Evolutionary conservation across 202 grass and related monocot species (phyloP), one percentile per base, ranked within the genome.

Genomic region (Carex arenaria): DNA sequence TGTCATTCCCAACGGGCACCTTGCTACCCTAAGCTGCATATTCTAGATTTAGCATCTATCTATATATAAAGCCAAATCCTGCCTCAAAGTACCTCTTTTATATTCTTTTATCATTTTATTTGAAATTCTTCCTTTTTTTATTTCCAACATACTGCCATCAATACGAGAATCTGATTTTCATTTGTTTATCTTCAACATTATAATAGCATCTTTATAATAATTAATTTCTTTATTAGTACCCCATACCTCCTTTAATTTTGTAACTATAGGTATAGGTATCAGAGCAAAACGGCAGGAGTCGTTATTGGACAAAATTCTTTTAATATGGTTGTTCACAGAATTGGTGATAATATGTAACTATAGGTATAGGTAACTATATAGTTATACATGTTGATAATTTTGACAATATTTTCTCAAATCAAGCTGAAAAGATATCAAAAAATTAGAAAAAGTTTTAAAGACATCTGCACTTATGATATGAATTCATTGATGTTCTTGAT

Each of bases 141-240:
- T 34, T 70, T 82, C 28, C 64, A 52, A 69, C 64, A 55, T 82
- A 82, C 28, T 82, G 80, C 80, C 64, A 70, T 69, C 22, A 69
- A 82, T 54, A 69, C 20, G 15, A 82, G 64, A 82, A 82, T 82
- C 60, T 53, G 62, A 67, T 67, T 55, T 82, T 47, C 60, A 70
- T 82, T 82, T 67, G 65, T 82, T 82, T 82, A 59, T 67, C n/a
- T 67, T 67, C 22, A 66, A 68, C 64, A 82, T 70, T 54, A 70
- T 70, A 54, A 82, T 82, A 45, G 80, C 80, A 82, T 82, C 80
- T 82, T 82, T 82, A 13, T 20, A 68, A 54, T 82, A 82, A 67
- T 82, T 67, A 51, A 81, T 81, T 51, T 66, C 19, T 67, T 70
- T 55, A 51, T 70, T 40, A 19, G 74, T 78, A 78, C 53, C 49